These are phyloP conservation scores for Croton setiger DNA, from an alignment of 441 rosid genomes.

Conservation along the genomic window DNA sequence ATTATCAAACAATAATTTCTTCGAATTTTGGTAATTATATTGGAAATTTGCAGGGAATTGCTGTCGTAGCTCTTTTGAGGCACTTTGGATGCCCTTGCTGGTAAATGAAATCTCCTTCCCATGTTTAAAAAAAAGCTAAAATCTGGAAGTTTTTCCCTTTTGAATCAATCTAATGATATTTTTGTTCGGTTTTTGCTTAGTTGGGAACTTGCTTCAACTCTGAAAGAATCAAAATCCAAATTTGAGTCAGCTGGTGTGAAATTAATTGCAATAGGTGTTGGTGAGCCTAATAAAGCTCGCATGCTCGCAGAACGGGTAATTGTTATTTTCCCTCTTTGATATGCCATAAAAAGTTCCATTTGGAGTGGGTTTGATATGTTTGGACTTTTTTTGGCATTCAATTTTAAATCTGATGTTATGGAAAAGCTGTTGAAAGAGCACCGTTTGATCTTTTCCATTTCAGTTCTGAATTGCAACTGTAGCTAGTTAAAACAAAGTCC, in stretches of 20 bases:
- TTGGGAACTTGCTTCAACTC: conserved; percentile 71
- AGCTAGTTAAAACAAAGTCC: background rate
- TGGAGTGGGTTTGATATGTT: background rate
- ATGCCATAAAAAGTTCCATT: background rate
- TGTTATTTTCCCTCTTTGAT: background rate
- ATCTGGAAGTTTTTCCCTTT: background rate
- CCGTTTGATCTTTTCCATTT: background rate
- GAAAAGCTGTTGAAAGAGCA: too few species aligned
- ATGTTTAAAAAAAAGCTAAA: background rate
- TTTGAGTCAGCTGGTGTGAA: conserved; percentile 78
- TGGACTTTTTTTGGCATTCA: too few species aligned
- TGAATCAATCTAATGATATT: background rate
- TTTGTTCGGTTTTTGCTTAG: conserved; percentile 31
- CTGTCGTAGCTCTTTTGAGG: conserved; percentile 71
- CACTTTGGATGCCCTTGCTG: conserved; percentile 89
- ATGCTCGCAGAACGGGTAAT: conserved; percentile 64
- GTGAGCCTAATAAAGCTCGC: conserved; percentile 70
- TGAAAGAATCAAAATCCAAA: conserved; percentile 58
- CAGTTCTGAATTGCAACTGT: background rate
- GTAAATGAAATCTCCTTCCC: conserved; percentile 25
- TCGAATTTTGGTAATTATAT: background rate
- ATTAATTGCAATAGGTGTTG: conserved; percentile 78
- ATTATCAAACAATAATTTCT: background rate
- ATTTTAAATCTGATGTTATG: too few species aligned
- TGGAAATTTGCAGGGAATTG: conserved; percentile 49